Conservation (phyloP, 1,284 basidiomycete genomes). For the Irpex lacteus region DNA sequence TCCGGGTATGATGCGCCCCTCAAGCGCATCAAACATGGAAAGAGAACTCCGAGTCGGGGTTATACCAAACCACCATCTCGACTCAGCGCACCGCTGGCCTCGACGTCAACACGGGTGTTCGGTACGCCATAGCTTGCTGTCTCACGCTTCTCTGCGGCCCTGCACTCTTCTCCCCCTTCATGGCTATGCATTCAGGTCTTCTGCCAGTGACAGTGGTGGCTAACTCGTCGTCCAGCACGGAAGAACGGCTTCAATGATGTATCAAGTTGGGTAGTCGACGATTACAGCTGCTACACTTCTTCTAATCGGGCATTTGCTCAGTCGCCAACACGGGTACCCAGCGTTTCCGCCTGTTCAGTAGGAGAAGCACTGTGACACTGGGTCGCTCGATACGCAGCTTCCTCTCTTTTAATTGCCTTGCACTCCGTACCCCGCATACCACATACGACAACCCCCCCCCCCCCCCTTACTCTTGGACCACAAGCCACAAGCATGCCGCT, state of each 20-base stretch:
- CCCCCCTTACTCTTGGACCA: not conserved
- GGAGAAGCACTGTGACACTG: not conserved
- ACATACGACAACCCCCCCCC: not conserved
- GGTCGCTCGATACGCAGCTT: not conserved
- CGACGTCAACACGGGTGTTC: not conserved
- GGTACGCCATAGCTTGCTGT: not conserved
- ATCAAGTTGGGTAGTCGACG: not conserved
- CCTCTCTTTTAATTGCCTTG: not conserved
- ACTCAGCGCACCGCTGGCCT: not conserved
- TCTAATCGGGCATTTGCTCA: not conserved
- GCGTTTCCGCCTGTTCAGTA: not conserved
- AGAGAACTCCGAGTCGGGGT: no score
- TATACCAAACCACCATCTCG: not conserved
- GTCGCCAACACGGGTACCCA: not conserved
- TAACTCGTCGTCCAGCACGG: not conserved
- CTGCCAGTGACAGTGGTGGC: not conserved
- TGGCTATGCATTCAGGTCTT: not conserved
- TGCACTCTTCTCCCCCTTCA: not conserved
- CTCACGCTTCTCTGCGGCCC: not conserved
- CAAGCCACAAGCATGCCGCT: not conserved
- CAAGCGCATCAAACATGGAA: no score
- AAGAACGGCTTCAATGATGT: not conserved
- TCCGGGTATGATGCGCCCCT: no score
- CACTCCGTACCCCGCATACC: not conserved
- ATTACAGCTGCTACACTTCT: not conserved